A percentile compares a stretch with the other conserved stretches of the same genome.
phyloP scores from a whole-genome alignment of 169 alveolate species.

The Plasmodium yoelii region DNA sequence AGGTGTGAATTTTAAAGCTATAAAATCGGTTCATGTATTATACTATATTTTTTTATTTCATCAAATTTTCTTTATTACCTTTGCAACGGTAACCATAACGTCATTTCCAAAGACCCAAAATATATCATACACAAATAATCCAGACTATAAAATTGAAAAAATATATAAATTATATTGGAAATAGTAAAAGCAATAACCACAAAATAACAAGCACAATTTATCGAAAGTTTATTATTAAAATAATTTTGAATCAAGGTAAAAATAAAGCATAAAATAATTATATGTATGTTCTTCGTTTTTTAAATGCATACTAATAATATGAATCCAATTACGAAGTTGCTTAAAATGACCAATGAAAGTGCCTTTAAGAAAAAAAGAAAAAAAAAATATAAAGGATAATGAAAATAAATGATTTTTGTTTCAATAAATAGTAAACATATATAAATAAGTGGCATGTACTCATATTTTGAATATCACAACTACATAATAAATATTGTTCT shows the following conservation, averaged over 20 bases:
- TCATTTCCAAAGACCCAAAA: conserved; percentile 97
- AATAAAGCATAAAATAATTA: neutral
- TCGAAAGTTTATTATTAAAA: no score
- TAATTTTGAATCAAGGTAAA: neutral
- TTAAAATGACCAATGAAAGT: conserved; percentile 62
- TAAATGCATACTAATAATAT: conserved; percentile 31
- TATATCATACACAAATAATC: conserved; percentile 93
- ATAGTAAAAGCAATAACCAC: neutral
- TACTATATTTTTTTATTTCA: neutral
- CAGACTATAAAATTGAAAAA: conserved; percentile 63
- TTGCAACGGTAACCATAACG: conserved; percentile 96
- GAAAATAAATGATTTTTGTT: no score
- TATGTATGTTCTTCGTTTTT: neutral
- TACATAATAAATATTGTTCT: neutral
- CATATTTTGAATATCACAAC: no score
- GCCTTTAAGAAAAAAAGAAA: conserved; percentile 28
- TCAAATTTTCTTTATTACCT: conserved; percentile 19
- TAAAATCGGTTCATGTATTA: neutral
- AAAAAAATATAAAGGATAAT: neutral
- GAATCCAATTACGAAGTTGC: conserved; percentile 72
- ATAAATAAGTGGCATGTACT: no score
- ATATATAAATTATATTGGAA: neutral
- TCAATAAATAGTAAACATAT: no score
- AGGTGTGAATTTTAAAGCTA: neutral
- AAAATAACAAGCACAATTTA: neutral